Base-by-base conservation (phyloP, 2,329 filamentous ascomycete species). In the Colletotrichum orbiculare region DNA sequence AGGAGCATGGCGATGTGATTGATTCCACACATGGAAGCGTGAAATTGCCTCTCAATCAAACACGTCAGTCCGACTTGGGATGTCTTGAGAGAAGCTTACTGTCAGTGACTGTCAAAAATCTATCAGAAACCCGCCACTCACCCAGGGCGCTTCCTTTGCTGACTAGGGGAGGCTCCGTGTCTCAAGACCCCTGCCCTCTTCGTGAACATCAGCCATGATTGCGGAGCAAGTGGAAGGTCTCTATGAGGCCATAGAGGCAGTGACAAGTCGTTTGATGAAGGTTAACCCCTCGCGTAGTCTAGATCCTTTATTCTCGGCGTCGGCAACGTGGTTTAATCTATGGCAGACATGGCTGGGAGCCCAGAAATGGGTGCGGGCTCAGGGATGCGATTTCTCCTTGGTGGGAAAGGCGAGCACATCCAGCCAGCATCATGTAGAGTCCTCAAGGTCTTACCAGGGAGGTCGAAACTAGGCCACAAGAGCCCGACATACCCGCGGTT, bases 91-190 rank as follows among this genome's bases (percentile, higher is more conserved):
- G 9, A 15, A 41, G 15, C 38, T 37, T 45, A 60, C 38, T 33
- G 37, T 48, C 43, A 25, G 25, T 25, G 25, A 25, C 25, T 25
- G 25, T 25, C 17, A 57, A 46, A 13, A 17, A 37, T 64, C 15
- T 58, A 54, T 60, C 49, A 64, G 61, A 64, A 64, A 64, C 61
- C 61, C 55, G 55, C 61, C 55, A 60, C 55, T 60, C 60, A 42
- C 34, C 35, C 49, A 38, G 8, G 47, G 13, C 15, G 45, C 37
- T 9, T 11, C 38, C 33, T 43, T 49, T 47, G 17, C 45, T 13
- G 10, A 17, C 39, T 38, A 6, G 42, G 33, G 38, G 37, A 60
- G 34, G 54, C 48, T 49, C 17, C 61, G 54, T 54, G 61, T 41
- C 11, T 17, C 2, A 41, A 45, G n/a, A 9, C 15, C 33, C 48